Evolutionary conservation across 163 green algal species (phyloP).

Genomic region (Chlorella variabilis): DNA sequence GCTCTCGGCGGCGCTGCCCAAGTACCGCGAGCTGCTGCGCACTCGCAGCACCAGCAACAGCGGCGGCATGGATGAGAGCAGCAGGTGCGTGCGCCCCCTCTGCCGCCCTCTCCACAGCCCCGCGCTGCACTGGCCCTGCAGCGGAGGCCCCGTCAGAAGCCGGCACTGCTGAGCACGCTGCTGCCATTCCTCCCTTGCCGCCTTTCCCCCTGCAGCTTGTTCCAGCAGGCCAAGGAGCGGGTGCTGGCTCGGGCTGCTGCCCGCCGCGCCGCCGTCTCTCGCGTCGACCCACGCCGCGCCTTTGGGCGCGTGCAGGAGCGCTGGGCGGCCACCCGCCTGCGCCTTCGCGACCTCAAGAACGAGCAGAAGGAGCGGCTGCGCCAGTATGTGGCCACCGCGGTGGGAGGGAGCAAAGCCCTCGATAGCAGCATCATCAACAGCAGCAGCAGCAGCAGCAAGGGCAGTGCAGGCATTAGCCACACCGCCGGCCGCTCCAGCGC

Average conservation of each 20-base stretch:
- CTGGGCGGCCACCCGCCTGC: background rate
- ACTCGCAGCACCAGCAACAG: slow-evolving; percentile 8
- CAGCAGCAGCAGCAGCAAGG: background rate
- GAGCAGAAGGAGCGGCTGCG: slow-evolving; percentile 37
- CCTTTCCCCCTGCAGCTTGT: background rate
- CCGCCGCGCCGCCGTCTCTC: background rate
- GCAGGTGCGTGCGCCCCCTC: background rate
- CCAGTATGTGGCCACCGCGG: slow-evolving; percentile 16
- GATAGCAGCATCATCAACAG: no score
- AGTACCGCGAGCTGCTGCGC: slow-evolving; percentile 49
- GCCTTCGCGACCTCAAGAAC: slow-evolving; percentile 36
- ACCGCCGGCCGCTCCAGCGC: background rate
- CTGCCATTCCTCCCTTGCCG: background rate
- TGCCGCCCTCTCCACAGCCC: no score
- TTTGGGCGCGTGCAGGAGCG: slow-evolving; percentile 13
- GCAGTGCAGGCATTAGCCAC: no score
- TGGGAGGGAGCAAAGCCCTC: background rate
- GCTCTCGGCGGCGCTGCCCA: slow-evolving; percentile 7
- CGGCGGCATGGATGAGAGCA: slow-evolving; percentile 1
- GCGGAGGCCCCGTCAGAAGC: no score
- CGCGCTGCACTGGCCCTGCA: no score
- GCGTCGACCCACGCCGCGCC: slow-evolving; percentile 10
- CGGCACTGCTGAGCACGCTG: background rate
- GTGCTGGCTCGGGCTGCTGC: slow-evolving; percentile 36
- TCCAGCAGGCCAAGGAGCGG: slow-evolving; percentile 49